Evolutionary conservation across 2,329 filamentous ascomycete species (phyloP), one percentile per base, ranked within the genome.

Genomic region (Fusarium succisae): DNA sequence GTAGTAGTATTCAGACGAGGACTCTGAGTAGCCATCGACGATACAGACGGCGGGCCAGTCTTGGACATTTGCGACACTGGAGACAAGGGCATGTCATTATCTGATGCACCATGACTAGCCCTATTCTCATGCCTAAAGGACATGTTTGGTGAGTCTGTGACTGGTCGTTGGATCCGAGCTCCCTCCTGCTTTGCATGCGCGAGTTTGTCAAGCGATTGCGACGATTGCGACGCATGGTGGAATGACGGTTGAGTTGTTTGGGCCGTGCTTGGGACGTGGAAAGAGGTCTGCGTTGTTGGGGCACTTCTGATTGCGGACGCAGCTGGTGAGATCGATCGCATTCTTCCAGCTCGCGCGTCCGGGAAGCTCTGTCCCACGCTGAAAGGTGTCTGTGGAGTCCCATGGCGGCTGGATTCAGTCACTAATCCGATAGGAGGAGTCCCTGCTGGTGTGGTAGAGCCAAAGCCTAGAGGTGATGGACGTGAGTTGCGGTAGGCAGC

Each of bases 1-100:
- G 64, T 51, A 14, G 65, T 62, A 24, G 68, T 77, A 26, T 69
- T 56, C 14, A 75, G 59, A n/a, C 63, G 77, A 70, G 77, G 76
- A 41, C 76, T 78, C 43, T 79, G 77, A n/a, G 76, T 68, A 44
- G 66, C 72, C 24, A 76, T 74, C n/a, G 77, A 78, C 26, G 76
- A 74, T 17, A 78, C 67, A 12, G 77, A 79, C 24, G 76, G 70
- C 4, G 77, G 72, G 7, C 72, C 71, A 17, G 72, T 73, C 43
- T 66, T 78, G 24, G 77, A 76, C 43, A 60, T n/a, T 24, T 76
- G 74, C 22, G 77, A 79, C 11, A 78, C 66, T 26, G 77, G 77
- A 41, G 77, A 79, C 26, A 70, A 63, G 12, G 77, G 76, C 44
- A 77, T 63, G 24, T 69, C 64, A 22, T 58, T 61, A 56, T 51